phyloP scores from a whole-genome alignment of 768 basidiomycete genomes.

The Dendrothele bispora region DNA sequence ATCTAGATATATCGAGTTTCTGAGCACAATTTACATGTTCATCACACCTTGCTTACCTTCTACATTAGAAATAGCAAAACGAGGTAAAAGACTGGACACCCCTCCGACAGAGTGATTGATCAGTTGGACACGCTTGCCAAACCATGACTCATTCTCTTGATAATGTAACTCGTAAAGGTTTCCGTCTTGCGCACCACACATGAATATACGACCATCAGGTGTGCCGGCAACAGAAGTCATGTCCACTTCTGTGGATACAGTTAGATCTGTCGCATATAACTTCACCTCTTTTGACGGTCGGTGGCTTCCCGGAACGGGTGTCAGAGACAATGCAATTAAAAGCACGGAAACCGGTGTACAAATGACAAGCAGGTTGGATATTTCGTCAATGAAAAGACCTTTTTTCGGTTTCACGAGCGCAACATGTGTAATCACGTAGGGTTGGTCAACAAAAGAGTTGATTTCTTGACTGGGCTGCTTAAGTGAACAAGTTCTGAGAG shows the following conservation, averaged over 20 bases:
- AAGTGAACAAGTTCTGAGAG: background rate
- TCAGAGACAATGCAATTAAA: conserved; percentile 77
- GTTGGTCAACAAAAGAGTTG: conserved; percentile 87
- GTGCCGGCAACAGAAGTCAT: conserved; percentile 86
- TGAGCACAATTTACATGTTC: background rate
- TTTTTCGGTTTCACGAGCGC: conserved; percentile 84
- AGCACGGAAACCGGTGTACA: conserved; percentile 84
- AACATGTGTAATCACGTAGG: conserved; percentile 87
- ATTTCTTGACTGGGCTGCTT: conserved; percentile 69
- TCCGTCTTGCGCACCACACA: conserved; percentile 84
- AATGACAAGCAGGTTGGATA: conserved; percentile 84
- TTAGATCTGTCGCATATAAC: conserved; percentile 88
- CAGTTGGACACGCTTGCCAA: conserved; percentile 81
- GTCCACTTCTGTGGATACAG: conserved; percentile 73
- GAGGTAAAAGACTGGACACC: conserved; percentile 77
- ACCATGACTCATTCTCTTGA: conserved; percentile 89
- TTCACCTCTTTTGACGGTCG: conserved; percentile 69
- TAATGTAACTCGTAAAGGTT: conserved; percentile 92
- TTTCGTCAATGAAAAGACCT: conserved; percentile 90
- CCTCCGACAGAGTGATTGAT: conserved; percentile 85
- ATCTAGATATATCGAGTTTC: conserved; percentile 42
- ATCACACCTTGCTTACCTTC: conserved; percentile 54
- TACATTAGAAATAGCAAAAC: conserved; percentile 58
- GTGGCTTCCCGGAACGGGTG: conserved; percentile 42
- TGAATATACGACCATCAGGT: conserved; percentile 84